These are phyloP conservation scores for Agrocybe pediades DNA, from an alignment of 768 basidiomycete species.

Conservation along the genomic window DNA sequence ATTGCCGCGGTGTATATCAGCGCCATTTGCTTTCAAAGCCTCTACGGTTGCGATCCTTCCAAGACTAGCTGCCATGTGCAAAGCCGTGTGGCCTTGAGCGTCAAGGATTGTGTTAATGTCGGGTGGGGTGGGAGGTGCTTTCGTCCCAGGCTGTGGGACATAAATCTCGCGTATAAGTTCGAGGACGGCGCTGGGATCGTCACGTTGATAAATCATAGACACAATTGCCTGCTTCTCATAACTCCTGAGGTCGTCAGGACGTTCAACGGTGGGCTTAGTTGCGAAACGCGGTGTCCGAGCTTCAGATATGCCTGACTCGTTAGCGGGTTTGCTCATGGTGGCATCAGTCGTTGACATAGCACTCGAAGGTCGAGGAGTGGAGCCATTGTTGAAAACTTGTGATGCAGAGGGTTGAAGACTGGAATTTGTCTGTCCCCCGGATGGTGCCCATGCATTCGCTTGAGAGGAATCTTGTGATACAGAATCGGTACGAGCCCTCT, in stretches of 20 bases:
- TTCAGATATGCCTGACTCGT: slow-evolving; percentile 42
- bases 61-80: slow-evolving; percentile 91
- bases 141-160: slow-evolving; percentile 37
- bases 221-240: slow-evolving; percentile 63
- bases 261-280: slow-evolving; percentile 60
- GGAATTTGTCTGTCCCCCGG: slow-evolving; percentile 27
- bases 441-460: slow-evolving; percentile 34
- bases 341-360: slow-evolving; percentile 44
- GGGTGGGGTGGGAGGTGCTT: slow-evolving; percentile 26
- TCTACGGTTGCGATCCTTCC: slow-evolving; percentile 69
- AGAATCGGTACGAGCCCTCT: slow-evolving; percentile 65
- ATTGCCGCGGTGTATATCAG: slow-evolving; percentile 91
- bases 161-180: slow-evolving; percentile 68
- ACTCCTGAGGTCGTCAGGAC: slow-evolving; percentile 57
- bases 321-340: slow-evolving; percentile 33
- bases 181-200: slow-evolving; percentile 64
- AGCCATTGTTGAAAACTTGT: slow-evolving; percentile 37
- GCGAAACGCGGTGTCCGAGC: slow-evolving; percentile 59
- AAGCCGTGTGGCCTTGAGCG: slow-evolving; percentile 90
- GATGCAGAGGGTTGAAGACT: slow-evolving; percentile 30
- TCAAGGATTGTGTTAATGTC: slow-evolving; percentile 90
- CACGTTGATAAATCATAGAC: slow-evolving; percentile 66
- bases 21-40: slow-evolving; percentile 73
- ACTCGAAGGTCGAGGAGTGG: slow-evolving; percentile 47
- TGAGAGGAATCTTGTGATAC: slow-evolving; percentile 32